phyloP scores from a whole-genome alignment of 345 rosid species.

The Lumnitzera littorea region DNA sequence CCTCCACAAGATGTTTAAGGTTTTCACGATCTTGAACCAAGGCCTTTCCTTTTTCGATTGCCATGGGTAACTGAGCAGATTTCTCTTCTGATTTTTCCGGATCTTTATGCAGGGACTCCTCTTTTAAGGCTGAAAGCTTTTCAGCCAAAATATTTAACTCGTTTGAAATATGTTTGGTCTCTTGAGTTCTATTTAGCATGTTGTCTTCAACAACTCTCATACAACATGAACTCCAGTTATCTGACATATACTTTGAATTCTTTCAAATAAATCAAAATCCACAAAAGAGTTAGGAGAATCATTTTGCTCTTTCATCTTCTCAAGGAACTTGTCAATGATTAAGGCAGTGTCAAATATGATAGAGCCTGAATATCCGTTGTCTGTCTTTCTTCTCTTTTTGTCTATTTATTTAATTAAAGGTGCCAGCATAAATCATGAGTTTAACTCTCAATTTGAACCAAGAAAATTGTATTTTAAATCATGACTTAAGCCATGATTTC shows the following conservation, averaged over 20 bases:
- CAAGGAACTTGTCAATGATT: conserved; percentile 50
- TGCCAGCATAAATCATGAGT: too few species aligned
- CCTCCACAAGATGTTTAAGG: conserved; percentile 53
- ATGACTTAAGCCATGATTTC: too few species aligned
- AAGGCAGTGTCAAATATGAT: conserved; percentile 26
- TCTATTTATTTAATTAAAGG: too few species aligned
- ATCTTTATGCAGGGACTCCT: conserved; percentile 44
- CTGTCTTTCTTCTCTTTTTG: too few species aligned
- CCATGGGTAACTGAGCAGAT: conserved; percentile 73
- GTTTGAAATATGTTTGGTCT: conserved; percentile 34
- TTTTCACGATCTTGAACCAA: conserved; percentile 79
- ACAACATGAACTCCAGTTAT: conserved; percentile 51
- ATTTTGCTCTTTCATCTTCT: conserved; percentile 41
- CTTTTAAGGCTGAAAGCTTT: conserved; percentile 46
- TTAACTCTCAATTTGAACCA: too few species aligned
- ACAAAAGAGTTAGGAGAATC: conserved; percentile 26
- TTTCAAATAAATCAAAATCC: conserved; percentile 39
- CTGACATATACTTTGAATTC: conserved; percentile 54
- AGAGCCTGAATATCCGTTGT: conserved; percentile 6
- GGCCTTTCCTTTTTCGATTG: conserved; percentile 91
- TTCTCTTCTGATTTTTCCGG: conserved; percentile 77
- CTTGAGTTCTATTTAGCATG: conserved; percentile 28
- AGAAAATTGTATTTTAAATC: too few species aligned
- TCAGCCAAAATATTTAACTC: conserved; percentile 32
- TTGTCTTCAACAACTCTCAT: conserved; percentile 61